Percentiles rank a stretch among this genome's conserved stretches.
Evolutionary conservation across 345 rosid species (phyloP).

Genomic region (Brassica nigra): DNA sequence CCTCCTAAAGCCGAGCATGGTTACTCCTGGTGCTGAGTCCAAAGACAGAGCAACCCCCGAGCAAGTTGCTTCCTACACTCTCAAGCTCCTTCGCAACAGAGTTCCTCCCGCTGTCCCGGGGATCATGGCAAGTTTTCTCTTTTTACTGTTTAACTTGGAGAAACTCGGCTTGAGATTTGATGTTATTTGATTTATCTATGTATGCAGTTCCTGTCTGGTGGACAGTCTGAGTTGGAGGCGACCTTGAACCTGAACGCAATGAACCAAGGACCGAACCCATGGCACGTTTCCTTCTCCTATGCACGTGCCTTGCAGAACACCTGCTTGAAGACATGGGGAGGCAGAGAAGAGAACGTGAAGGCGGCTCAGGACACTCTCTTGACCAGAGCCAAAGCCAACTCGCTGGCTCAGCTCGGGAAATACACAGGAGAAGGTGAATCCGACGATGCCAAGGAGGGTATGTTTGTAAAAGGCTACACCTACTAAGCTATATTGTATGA

Average conservation of each 20-base stretch:
- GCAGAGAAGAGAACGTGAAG: slow-evolving; percentile 80
- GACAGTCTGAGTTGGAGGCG: slow-evolving; percentile 96
- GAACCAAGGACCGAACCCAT: slow-evolving; percentile 84
- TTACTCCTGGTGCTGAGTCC: slow-evolving; percentile 94
- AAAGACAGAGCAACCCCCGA: slow-evolving; percentile 78
- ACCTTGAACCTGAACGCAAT: slow-evolving; percentile 91
- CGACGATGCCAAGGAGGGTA: slow-evolving; percentile 87
- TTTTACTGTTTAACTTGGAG: not conserved
- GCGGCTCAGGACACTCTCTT: slow-evolving; percentile 74
- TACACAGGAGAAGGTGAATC: slow-evolving; percentile 90
- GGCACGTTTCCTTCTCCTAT: slow-evolving; percentile 98
- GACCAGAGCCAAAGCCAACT: slow-evolving; percentile 80
- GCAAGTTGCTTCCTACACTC: slow-evolving; percentile 87
- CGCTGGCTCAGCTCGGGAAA: slow-evolving; percentile 89
- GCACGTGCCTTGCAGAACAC: slow-evolving; percentile 96
- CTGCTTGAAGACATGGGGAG: slow-evolving; percentile 90
- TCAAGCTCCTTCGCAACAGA: slow-evolving; percentile 79
- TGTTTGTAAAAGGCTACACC: slow-evolving; percentile 82
- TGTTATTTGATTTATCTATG: not conserved
- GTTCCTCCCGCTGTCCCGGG: slow-evolving; percentile 94
- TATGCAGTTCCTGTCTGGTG: slow-evolving; percentile 91
- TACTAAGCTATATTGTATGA: slow-evolving; percentile 45
- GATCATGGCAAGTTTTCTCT: slow-evolving; percentile 70
- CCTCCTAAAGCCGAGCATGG: slow-evolving; percentile 98
- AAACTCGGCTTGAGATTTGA: not conserved